Percentiles rank a stretch among this genome's conserved stretches.
phyloP scores from a whole-genome alignment of 768 basidiomycete genomes.

The Polyporus arcularius region DNA sequence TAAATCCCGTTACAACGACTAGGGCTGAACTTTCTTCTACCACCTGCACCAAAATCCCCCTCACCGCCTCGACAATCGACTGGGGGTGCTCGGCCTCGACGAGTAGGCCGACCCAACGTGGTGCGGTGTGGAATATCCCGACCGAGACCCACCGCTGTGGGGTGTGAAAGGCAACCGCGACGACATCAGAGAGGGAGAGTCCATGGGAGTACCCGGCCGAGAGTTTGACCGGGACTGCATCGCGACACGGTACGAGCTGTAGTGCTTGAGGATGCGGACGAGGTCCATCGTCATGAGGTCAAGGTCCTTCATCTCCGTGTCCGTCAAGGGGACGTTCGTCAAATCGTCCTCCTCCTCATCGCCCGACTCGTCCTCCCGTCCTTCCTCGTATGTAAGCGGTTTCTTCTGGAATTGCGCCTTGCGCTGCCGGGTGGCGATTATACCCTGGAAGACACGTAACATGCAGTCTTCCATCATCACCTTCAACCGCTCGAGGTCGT shows the following conservation, averaged over 20 bases:
- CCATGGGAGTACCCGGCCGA: slow-evolving; percentile 65
- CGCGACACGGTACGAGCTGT: slow-evolving; percentile 63
- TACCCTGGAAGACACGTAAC: slow-evolving; percentile 89
- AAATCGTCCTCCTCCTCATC: slow-evolving; percentile 51
- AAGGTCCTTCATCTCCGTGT: slow-evolving; percentile 73
- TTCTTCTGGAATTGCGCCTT: slow-evolving; percentile 37
- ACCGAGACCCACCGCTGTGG: slow-evolving; percentile 37
- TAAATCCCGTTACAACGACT: slow-evolving; percentile 9
- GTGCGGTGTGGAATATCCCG: slow-evolving; percentile 62
- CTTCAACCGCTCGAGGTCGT: slow-evolving; percentile 84
- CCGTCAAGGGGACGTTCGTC: slow-evolving; percentile 55
- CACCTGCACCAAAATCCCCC: background rate
- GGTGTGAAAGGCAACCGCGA: slow-evolving; percentile 55
- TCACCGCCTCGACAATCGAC: slow-evolving; percentile 35
- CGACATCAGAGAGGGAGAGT: slow-evolving; percentile 47
- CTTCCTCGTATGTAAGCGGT: slow-evolving; percentile 40
- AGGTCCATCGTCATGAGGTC: slow-evolving; percentile 74
- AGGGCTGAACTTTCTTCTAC: background rate
- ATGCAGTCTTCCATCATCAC: slow-evolving; percentile 78
- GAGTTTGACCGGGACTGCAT: slow-evolving; percentile 62
- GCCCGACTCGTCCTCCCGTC: slow-evolving; percentile 54
- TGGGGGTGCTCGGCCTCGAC: slow-evolving; percentile 69
- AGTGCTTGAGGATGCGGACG: slow-evolving; percentile 71
- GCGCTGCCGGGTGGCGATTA: slow-evolving; percentile 40
- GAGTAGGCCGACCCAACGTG: slow-evolving; percentile 43